Evolutionary conservation across 2,329 filamentous ascomycete species (phyloP).

Genomic region (Aspergillus unguis): DNA sequence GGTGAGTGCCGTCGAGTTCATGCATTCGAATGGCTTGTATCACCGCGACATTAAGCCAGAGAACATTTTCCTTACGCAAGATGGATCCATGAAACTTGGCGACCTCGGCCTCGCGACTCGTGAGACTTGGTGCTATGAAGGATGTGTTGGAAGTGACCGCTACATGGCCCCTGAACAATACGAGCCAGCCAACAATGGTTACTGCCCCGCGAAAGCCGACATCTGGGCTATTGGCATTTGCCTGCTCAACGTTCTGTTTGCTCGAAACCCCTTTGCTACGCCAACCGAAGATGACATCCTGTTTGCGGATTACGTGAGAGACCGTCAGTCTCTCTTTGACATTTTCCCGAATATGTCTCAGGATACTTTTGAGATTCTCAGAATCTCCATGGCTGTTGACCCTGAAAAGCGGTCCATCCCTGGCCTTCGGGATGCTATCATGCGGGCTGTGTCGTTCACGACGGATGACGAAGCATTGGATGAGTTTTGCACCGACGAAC

Average conservation of each 20-base stretch:
- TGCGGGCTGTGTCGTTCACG: constrained; percentile 83
- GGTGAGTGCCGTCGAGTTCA: constrained; percentile 81
- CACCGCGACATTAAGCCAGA: constrained; percentile 99
- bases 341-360: constrained; percentile 98
- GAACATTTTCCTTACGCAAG: constrained; percentile 91
- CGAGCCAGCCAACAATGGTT: constrained; percentile 80
- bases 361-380: constrained; percentile 92
- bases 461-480: constrained; percentile 87
- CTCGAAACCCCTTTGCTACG: constrained; percentile 89
- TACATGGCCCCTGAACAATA: constrained; percentile 99
- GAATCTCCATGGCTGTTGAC: constrained; percentile 85
- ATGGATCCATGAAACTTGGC: constrained; percentile 89
- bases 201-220: constrained; percentile 89
- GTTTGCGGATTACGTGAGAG: constrained; percentile 87
- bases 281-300: constrained; percentile 87
- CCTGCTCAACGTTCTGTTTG: constrained; percentile 92
- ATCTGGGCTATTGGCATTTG: constrained; percentile 98
- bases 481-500: constrained; percentile 85
- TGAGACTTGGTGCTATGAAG: constrained; percentile 86
- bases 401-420: constrained; percentile 81
- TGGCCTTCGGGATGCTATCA: constrained; percentile 72
- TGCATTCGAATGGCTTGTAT: constrained; percentile 87
- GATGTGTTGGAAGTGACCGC: constrained; percentile 91
- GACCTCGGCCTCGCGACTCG: constrained; percentile 93
- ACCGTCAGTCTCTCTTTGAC: constrained; percentile 95